Evolutionary conservation across 208 protist genomes (phyloP), one percentile per base, ranked within the genome.

Genomic region (Crithidia mellificae): DNA sequence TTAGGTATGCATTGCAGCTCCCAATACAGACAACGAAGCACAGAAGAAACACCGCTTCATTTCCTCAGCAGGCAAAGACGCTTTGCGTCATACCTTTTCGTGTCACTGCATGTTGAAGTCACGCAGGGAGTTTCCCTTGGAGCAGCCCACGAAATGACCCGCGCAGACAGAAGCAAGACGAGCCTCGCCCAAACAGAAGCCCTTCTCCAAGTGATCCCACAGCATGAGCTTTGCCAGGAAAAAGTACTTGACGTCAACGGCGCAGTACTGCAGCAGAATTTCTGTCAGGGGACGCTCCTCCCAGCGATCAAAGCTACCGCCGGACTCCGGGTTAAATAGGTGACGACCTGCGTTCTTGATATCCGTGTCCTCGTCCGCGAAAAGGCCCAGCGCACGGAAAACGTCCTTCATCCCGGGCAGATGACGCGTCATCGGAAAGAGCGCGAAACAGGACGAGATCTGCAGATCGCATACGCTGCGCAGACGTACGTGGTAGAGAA

Each of bases 211-310:
- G 68, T 80, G 75, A 25, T 55, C 25, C 53, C 63, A 63, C 9
- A 90, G 56, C 38, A 77, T 50, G 4, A 72, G 12, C 54, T 72
- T 55, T 14, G 84, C 84, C 20, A 59, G 20, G 46, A 90, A 90
- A 57, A 90, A 90, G 54, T 87, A 81, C 67, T 84, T 81, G 19
- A 87, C 84, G 27, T 86, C 81, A 1, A 90, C 78, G 17, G 78
- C 79, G 46, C 84, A 90, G 75, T 90, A 90, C 56, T 78, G 59
- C 24, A 83, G 29, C n/a, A 90, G 72, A 29, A 85, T 38, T 7
- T 67, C 65, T 29, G 62, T 38, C 24, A 90, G 76, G n/a, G 81
- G 84, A 0, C 84, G 77, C 44, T 73, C 53, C 50, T 80, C 76
- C 81, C 84, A 90, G 24, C 62, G 39, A 20, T 90, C 81, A 24